These are phyloP conservation scores for Petunia hybrid DNA, from an alignment of 305 asterid genomes.

Conservation along the genomic window DNA sequence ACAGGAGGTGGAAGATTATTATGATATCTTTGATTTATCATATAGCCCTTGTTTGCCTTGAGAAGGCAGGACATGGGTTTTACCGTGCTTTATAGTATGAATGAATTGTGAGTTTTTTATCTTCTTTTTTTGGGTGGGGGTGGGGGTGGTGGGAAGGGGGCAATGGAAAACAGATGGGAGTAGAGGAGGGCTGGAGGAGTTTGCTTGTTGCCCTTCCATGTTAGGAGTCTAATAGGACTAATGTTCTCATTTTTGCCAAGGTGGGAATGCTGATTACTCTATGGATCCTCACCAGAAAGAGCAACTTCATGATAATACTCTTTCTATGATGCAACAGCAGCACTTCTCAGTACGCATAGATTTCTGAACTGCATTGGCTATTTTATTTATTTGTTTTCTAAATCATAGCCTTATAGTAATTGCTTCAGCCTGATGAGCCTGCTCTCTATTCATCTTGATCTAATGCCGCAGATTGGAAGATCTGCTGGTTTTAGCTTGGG, in stretches of 20 bases:
- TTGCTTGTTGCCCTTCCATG: constrained; percentile 25
- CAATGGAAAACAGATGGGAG: not conserved
- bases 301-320: constrained; percentile 74
- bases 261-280: constrained; percentile 68
- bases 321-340: constrained; percentile 82
- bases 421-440: constrained; percentile 23
- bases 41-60: constrained; percentile 5
- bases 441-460: constrained; percentile 26
- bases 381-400: not conserved
- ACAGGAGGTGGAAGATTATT: not conserved
- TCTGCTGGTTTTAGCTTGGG: constrained; percentile 80
- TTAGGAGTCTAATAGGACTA: constrained; percentile 19
- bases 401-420: constrained; percentile 4
- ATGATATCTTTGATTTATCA: not conserved
- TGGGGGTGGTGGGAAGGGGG: not conserved
- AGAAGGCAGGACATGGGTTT: constrained; percentile 6
- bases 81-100: not conserved
- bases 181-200: not conserved
- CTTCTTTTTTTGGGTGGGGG: not conserved
- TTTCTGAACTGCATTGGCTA: constrained; percentile 31
- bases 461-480: constrained; percentile 72
- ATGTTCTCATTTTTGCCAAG: constrained; percentile 36
- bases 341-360: constrained; percentile 69
- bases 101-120: too few species aligned
- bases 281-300: constrained; percentile 77